Percentiles rank a stretch among this genome's conserved stretches.
Evolutionary conservation across 2,329 filamentous ascomycete species (phyloP).

Genomic region (Ceratocystis alfenasii): DNA sequence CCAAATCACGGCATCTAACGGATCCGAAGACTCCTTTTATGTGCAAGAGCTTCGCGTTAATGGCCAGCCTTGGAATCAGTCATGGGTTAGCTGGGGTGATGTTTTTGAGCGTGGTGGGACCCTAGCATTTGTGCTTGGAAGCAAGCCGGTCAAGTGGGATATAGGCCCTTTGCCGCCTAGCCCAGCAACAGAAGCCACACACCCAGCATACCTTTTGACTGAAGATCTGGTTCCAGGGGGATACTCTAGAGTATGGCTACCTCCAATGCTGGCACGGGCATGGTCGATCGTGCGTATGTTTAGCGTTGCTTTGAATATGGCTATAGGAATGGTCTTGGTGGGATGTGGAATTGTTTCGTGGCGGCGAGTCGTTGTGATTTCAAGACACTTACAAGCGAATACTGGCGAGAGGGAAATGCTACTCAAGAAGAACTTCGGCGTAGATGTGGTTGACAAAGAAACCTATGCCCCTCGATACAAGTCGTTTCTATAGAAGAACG

Average conservation of each 20-base stretch:
- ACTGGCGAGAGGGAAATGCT: conserved; percentile 4
- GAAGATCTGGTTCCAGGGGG: not conserved
- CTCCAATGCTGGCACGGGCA: not conserved
- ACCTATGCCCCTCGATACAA: not conserved
- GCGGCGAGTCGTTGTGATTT: not conserved
- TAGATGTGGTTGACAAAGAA: not conserved
- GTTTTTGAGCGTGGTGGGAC: conserved; percentile 52
- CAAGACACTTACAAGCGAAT: not conserved
- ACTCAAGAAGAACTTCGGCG: not conserved
- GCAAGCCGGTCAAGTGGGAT: conserved; percentile 42
- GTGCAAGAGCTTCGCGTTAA: conserved; percentile 58
- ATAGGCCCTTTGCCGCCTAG: conserved; percentile 50
- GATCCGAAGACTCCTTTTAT: conserved; percentile 37
- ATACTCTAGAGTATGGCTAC: not conserved
- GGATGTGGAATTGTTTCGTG: not conserved
- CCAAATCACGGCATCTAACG: conserved; percentile 37
- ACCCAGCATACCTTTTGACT: not conserved
- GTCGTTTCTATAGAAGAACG: conserved; percentile 1
- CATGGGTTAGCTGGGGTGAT: conserved; percentile 55
- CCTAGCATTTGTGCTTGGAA: conserved; percentile 52
- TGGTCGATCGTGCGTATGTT: not conserved
- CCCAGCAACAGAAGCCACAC: conserved; percentile 29
- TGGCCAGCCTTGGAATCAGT: conserved; percentile 47
- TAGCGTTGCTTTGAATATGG: not conserved
- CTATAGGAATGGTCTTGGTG: not conserved